A percentile compares a stretch with the other conserved stretches of the same genome.
phyloP scores from a whole-genome alignment of 306 rosid genomes.

The Echinosophora koreensis region DNA sequence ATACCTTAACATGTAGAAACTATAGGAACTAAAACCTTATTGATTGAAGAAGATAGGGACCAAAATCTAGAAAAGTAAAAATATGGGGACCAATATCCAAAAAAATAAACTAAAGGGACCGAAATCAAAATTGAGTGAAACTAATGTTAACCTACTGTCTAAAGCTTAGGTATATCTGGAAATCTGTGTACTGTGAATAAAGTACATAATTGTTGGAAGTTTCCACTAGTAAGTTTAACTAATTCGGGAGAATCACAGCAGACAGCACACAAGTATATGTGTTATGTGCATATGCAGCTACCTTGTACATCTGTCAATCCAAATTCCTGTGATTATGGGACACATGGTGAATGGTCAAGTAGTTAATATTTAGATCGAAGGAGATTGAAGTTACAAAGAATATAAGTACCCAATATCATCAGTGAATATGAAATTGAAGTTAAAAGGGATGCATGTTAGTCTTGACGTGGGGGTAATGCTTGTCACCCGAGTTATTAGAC shows the following conservation, averaged over 20 bases:
- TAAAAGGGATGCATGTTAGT: slow-evolving; percentile 27
- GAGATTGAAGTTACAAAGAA: not conserved
- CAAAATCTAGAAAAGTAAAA: too few species aligned
- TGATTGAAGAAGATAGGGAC: too few species aligned
- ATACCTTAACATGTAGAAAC: too few species aligned
- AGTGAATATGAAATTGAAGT: not conserved
- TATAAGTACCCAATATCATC: slow-evolving; percentile 8
- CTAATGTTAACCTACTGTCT: not conserved
- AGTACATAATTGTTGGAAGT: not conserved
- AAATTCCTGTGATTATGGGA: slow-evolving; percentile 18
- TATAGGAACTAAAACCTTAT: too few species aligned
- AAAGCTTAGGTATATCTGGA: not conserved
- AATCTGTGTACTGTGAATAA: not conserved
- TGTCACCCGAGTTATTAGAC: slow-evolving; percentile 30
- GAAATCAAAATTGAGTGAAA: too few species aligned
- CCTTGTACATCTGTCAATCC: slow-evolving; percentile 5
- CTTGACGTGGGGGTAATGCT: slow-evolving; percentile 11
- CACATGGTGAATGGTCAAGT: slow-evolving; percentile 3
- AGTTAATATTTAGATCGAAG: not conserved
- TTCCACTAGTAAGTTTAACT: not conserved
- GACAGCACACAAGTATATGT: not conserved
- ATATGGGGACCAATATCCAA: too few species aligned
- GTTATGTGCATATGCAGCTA: not conserved
- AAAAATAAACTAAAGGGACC: too few species aligned
- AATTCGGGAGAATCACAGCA: not conserved